Conservation (phyloP, 2,329 filamentous ascomycete species). For the Pyrenophora tritici-repentis region DNA sequence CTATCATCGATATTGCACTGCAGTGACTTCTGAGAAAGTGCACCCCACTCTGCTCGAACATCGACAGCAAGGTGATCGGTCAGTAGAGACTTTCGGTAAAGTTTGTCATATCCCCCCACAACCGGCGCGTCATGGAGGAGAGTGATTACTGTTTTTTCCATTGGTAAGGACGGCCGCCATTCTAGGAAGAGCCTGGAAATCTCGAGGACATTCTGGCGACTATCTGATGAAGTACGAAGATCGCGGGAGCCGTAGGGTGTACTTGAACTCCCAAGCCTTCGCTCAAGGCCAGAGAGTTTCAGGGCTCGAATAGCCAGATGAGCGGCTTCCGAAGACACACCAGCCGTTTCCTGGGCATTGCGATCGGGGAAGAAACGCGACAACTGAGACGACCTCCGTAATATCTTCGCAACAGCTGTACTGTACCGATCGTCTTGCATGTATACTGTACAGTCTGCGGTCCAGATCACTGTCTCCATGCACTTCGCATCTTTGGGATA, state of each 20-base stretch:
- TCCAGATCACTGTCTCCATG: conserved; percentile 44
- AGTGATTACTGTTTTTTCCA: conserved; percentile 8
- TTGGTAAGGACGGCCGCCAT: conserved; percentile 13
- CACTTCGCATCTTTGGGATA: conserved; percentile 32
- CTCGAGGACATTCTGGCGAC: conserved; percentile 11
- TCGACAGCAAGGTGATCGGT: conserved; percentile 50
- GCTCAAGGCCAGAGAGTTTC: not conserved
- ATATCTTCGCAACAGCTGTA: conserved; percentile 19
- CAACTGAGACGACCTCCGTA: conserved; percentile 15
- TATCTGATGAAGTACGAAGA: not conserved
- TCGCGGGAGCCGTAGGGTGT: conserved; percentile 23
- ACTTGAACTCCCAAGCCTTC: not conserved
- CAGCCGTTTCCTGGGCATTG: not conserved
- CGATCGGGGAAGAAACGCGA: conserved; percentile 7
- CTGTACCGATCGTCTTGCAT: conserved; percentile 44
- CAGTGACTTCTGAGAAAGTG: conserved; percentile 49
- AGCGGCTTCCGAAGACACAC: not conserved
- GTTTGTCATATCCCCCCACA: conserved; percentile 48
- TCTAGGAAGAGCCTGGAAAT: conserved; percentile 19
- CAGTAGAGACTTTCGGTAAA: conserved; percentile 43
- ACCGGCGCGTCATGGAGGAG: conserved; percentile 40
- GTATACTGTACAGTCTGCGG: conserved; percentile 20
- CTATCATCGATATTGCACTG: conserved; percentile 25
- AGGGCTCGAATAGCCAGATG: conserved; percentile 30
- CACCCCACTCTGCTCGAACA: conserved; percentile 51